Percentiles rank a stretch among this genome's conserved stretches.
Conservation (phyloP, 352 stramenopile genomes). For the Phytophthora parvispora region DNA sequence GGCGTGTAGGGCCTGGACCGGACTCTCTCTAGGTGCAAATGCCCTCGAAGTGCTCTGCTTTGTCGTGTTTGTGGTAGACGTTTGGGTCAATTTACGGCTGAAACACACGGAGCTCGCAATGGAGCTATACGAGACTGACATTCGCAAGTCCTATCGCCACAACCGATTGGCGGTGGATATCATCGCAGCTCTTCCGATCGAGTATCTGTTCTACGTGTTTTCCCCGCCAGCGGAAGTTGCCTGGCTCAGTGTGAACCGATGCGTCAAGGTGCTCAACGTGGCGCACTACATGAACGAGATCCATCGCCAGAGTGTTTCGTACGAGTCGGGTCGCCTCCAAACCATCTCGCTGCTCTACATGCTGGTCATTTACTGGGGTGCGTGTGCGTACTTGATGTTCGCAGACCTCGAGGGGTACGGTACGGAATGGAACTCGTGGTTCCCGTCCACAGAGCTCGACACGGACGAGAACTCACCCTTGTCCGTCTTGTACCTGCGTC, state of each 20-base stretch:
- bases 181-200: conserved; percentile 50
- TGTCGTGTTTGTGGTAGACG: conserved; percentile 49
- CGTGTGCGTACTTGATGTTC: conserved; percentile 56
- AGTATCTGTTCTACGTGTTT: conserved; percentile 39
- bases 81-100: conserved; percentile 69
- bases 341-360: conserved; percentile 53
- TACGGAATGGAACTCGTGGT: conserved; percentile 64
- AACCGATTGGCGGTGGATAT: conserved; percentile 56
- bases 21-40: conserved; percentile 32
- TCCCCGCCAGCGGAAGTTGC: conserved; percentile 11
- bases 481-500: conserved; percentile 41
- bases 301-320: conserved; percentile 51
- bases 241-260: conserved; percentile 58
- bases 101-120: conserved; percentile 51
- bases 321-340: conserved; percentile 51
- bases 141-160: conserved; percentile 49
- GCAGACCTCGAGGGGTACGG: conserved; percentile 49
- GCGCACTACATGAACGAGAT: conserved; percentile 65
- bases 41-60: conserved; percentile 49
- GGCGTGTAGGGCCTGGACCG: conserved; percentile 42
- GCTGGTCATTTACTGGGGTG: conserved; percentile 63
- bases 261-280: conserved; percentile 66
- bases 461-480: conserved; percentile 38
- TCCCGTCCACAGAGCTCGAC: conserved; percentile 42
- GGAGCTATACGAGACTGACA: conserved; percentile 65